phyloP scores from a whole-genome alignment of 495 filamentous ascomycete genomes.

The Trichodelitschia bisporula region DNA sequence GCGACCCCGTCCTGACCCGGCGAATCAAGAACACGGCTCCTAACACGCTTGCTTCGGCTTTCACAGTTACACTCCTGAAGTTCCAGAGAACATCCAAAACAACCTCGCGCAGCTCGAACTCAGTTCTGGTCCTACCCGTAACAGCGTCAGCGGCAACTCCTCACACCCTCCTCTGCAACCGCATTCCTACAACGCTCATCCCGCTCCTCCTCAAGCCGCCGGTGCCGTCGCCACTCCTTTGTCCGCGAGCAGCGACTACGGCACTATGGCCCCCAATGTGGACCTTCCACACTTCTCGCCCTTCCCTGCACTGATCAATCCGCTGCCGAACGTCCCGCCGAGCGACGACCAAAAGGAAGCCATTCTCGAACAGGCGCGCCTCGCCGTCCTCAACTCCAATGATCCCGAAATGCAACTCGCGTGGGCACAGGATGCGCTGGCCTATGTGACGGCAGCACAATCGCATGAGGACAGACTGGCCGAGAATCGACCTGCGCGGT shows the following conservation, averaged over 20 bases:
- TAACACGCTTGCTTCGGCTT: too few relatives aligned
- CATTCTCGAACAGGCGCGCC: slow-evolving; percentile 57
- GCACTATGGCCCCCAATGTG: slow-evolving; percentile 1
- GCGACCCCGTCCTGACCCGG: too few relatives aligned
- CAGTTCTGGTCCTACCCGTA: slow-evolving; percentile 7
- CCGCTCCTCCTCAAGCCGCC: neutral
- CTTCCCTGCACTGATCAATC: slow-evolving; percentile 62
- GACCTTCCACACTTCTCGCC: slow-evolving; percentile 56
- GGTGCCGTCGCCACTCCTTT: neutral
- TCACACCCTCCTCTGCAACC: slow-evolving; percentile 11
- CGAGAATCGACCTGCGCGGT: slow-evolving; percentile 35
- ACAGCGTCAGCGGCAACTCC: slow-evolving; percentile 3
- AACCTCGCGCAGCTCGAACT: slow-evolving; percentile 75
- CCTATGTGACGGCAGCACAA: slow-evolving; percentile 66
- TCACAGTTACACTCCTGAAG: slow-evolving; percentile 45
- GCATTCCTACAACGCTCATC: slow-evolving; percentile 1
- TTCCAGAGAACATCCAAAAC: slow-evolving; percentile 72
- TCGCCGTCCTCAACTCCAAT: slow-evolving; percentile 71
- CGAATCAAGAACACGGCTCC: too few relatives aligned
- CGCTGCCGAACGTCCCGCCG: slow-evolving; percentile 73
- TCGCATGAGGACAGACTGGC: slow-evolving; percentile 39
- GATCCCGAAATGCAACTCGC: slow-evolving; percentile 91
- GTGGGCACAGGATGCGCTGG: slow-evolving; percentile 83
- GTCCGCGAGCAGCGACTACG: neutral
- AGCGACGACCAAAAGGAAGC: slow-evolving; percentile 86